Percentiles rank a stretch among this genome's conserved stretches.
Evolutionary conservation across 352 stramenopile species (phyloP).

Genomic region (Pythium dissimile): DNA sequence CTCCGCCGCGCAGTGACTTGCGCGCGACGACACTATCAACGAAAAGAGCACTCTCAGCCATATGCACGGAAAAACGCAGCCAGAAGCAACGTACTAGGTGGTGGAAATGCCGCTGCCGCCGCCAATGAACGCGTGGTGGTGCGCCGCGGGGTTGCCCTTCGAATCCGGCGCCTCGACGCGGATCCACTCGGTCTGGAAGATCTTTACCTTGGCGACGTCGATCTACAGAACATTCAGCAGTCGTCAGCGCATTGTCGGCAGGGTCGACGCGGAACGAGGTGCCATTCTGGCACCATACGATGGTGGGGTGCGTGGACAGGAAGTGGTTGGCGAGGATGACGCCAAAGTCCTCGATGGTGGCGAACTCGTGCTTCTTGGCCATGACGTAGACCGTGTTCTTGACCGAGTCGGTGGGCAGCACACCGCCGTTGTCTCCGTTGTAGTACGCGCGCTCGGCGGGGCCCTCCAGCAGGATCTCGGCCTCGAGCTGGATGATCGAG

Average conservation of each 20-base stretch:
- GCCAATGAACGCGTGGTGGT: constrained; percentile 77
- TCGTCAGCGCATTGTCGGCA: too few relatives aligned
- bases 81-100: constrained; percentile 45
- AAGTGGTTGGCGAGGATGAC: constrained; percentile 88
- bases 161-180: constrained; percentile 52
- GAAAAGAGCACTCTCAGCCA: neutral
- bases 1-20: constrained; percentile 34
- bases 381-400: constrained; percentile 91
- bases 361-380: constrained; percentile 86
- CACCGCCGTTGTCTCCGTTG: constrained; percentile 76
- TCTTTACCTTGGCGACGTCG: constrained; percentile 68
- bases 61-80: neutral
- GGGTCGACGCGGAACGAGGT: too few relatives aligned
- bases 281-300: constrained; percentile 58
- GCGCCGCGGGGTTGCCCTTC: constrained; percentile 45
- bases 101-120: constrained; percentile 49
- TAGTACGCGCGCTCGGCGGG: constrained; percentile 78
- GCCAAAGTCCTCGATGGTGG: constrained; percentile 84
- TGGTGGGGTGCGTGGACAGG: constrained; percentile 65
- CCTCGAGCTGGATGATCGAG: constrained; percentile 77
- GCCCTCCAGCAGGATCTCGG: constrained; percentile 81
- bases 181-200: constrained; percentile 76
- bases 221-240: constrained; percentile 43
- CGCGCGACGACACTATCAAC: constrained; percentile 38
- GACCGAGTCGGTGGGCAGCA: constrained; percentile 87